A percentile compares a stretch with the other conserved stretches of the same genome.
phyloP scores from a whole-genome alignment of 202 grass and related monocot genomes.

The Carex sylvatica region DNA sequence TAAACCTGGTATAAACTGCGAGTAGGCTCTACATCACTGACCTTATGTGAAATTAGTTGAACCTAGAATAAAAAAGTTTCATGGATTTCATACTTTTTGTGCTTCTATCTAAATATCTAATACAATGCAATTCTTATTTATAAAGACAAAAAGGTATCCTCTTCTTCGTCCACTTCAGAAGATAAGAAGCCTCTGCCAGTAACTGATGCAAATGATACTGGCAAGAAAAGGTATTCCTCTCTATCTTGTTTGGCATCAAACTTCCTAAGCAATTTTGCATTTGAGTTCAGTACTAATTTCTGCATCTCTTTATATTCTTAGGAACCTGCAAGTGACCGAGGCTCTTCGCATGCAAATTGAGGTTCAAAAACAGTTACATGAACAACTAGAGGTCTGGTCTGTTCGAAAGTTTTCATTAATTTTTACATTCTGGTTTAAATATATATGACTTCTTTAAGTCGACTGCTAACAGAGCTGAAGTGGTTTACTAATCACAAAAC shows the following conservation, averaged over 20 bases:
- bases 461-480: not conserved
- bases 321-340: conserved; percentile 53
- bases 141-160: conserved; percentile 45
- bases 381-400: conserved; percentile 67
- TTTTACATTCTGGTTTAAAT: not conserved
- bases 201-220: conserved; percentile 25
- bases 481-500: conserved; percentile 14
- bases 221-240: conserved; percentile 47
- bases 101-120: conserved; percentile 3
- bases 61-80: not conserved
- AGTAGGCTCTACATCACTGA: not conserved
- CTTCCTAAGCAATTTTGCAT: not conserved
- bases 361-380: conserved; percentile 86
- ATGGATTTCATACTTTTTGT: not conserved
- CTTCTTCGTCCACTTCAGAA: conserved; percentile 37
- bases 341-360: conserved; percentile 83
- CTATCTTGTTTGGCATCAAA: conserved; percentile 4
- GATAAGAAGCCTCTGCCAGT: conserved; percentile 41
- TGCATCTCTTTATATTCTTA: conserved; percentile 24
- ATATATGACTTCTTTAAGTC: not conserved
- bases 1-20: not conserved
- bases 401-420: conserved; percentile 10
- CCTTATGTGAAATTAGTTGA: not conserved
- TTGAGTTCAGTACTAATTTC: not conserved
- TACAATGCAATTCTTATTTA: not conserved